These are phyloP conservation scores for Rhizophagus clarus DNA, from an alignment of 192 early-diverging fungal genomes.

Conservation along the genomic window DNA sequence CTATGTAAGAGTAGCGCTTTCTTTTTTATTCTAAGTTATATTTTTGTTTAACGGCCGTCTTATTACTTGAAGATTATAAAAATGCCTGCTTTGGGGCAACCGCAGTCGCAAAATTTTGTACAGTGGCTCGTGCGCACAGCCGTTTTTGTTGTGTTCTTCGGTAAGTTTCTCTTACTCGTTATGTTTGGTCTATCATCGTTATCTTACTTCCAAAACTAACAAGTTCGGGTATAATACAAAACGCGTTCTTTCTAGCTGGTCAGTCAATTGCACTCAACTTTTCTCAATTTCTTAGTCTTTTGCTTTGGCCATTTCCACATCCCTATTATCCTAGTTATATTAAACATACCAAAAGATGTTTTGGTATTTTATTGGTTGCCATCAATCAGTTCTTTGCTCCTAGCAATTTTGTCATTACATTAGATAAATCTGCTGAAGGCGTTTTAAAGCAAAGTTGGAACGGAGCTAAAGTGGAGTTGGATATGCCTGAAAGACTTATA, in stretches of 20 bases:
- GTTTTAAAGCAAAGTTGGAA: slow-evolving; percentile 30
- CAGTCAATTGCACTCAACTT: slow-evolving; percentile 28
- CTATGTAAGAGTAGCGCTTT: background rate
- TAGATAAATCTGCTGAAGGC: slow-evolving; percentile 44
- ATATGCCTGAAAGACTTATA: slow-evolving; percentile 52
- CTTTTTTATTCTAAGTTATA: background rate
- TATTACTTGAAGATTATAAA: background rate
- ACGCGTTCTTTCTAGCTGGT: background rate
- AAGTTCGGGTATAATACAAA: background rate
- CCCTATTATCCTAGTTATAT: slow-evolving; percentile 41
- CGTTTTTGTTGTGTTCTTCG: background rate
- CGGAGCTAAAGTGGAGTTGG: slow-evolving; percentile 35
- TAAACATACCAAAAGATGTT: slow-evolving; percentile 42
- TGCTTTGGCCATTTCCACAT: slow-evolving; percentile 31
- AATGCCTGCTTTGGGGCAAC: background rate
- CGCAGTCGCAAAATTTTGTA: background rate
- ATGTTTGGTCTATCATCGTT: background rate
- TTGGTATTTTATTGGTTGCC: slow-evolving; percentile 48
- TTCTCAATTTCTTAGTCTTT: slow-evolving; percentile 36
- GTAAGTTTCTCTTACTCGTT: background rate
- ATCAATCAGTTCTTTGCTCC: slow-evolving; percentile 58
- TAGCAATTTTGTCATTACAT: slow-evolving; percentile 47
- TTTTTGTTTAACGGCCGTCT: background rate
- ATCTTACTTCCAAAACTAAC: background rate
- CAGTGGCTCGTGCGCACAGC: background rate